These are phyloP conservation scores for Casuarina glauca DNA, from an alignment of 306 rosid species.

Conservation along the genomic window DNA sequence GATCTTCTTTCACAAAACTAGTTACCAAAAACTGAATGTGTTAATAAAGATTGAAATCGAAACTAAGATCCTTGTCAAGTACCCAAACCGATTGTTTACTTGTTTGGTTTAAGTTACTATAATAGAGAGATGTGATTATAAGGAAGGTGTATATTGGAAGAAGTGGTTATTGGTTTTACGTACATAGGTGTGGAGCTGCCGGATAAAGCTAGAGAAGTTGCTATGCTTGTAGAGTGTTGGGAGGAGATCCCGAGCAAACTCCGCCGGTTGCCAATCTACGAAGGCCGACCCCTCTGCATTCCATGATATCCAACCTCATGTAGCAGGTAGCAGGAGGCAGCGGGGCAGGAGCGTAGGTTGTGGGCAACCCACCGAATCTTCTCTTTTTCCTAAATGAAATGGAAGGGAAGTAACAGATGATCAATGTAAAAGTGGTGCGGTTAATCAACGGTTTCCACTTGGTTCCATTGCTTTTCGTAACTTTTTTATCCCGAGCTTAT, in stretches of 20 bases:
- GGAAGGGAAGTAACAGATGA: too few relatives aligned
- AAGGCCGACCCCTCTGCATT: conserved; percentile 71
- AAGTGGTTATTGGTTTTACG: conserved; percentile 20
- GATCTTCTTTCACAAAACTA: neutral
- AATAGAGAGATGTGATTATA: neutral
- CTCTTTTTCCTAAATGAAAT: too few relatives aligned
- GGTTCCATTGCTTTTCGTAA: too few relatives aligned
- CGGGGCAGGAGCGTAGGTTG: too few relatives aligned
- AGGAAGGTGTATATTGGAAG: neutral
- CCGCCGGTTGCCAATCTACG: conserved; percentile 92
- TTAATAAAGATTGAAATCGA: neutral
- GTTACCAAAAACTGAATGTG: too few relatives aligned
- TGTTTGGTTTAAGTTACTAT: neutral
- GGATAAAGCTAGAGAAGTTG: conserved; percentile 96
- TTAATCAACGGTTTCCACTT: too few relatives aligned
- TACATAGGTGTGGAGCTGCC: conserved; percentile 97
- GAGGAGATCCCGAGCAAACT: conserved; percentile 89
- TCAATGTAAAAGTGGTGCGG: too few relatives aligned
- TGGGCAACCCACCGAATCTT: too few relatives aligned
- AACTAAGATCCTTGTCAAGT: conserved; percentile 15
- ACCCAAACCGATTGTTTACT: neutral
- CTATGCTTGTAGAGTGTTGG: conserved; percentile 95
- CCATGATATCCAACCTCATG: conserved; percentile 87
- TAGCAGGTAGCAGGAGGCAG: too few relatives aligned
- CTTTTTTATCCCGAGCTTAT: too few relatives aligned